Evolutionary conservation across 495 filamentous ascomycete genomes (phyloP).

Genomic region (Aspergillus nanangensis): DNA sequence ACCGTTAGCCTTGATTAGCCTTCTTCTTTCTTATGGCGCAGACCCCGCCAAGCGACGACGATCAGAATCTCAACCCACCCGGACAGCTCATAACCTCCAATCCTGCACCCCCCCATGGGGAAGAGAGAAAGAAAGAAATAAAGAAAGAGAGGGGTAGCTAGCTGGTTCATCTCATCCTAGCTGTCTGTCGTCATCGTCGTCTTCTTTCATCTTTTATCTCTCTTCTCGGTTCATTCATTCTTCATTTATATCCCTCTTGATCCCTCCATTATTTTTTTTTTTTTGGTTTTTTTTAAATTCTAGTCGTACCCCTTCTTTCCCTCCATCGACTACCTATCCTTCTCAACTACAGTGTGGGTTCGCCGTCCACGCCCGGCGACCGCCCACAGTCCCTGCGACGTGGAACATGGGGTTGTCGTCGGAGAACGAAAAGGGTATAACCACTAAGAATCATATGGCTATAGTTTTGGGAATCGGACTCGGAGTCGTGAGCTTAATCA

Average conservation of each 20-base stretch:
- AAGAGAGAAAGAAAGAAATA: too few relatives aligned
- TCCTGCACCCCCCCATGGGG: too few relatives aligned
- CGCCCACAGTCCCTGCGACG: conserved; percentile 6
- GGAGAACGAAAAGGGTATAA: conserved; percentile 14
- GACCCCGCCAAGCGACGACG: too few relatives aligned
- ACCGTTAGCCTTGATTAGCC: neutral
- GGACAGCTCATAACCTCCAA: neutral
- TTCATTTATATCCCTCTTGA: neutral
- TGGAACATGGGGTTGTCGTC: conserved; percentile 16
- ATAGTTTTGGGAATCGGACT: conserved; percentile 39
- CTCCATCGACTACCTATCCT: neutral
- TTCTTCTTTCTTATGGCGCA: too few relatives aligned
- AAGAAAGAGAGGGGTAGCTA: too few relatives aligned
- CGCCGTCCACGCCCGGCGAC: conserved; percentile 1
- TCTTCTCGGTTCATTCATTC: neutral
- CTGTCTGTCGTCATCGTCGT: neutral
- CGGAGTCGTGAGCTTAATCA: conserved; percentile 30
- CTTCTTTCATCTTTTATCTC: neutral
- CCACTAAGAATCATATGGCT: conserved; percentile 28
- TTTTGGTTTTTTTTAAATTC: neutral
- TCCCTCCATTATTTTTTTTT: conserved; percentile 1
- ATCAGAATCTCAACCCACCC: too few relatives aligned
- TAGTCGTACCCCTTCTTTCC: neutral
- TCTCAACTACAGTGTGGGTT: too few relatives aligned
- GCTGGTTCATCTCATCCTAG: too few relatives aligned